Evolutionary conservation across 2,329 filamentous ascomycete genomes (phyloP), one percentile per base, ranked within the genome.

Genomic region (Cladosporium sp.): DNA sequence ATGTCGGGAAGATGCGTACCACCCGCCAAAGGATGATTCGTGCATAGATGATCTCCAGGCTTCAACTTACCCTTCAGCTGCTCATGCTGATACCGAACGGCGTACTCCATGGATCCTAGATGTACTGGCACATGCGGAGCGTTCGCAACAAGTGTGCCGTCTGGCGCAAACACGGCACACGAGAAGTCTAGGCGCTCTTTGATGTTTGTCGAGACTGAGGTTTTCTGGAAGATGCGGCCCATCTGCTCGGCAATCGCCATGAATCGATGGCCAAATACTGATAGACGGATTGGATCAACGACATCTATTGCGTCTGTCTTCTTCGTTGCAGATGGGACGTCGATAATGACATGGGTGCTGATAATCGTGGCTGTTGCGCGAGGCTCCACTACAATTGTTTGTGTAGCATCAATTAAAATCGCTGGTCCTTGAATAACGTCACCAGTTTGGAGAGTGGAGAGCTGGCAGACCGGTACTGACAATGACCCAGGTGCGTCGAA

Each of bases 201-300:
- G 60, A 78, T 77, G 47, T 75, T 78, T 7, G 78, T 81, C 0
- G 78, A 82, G 12, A 84, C 80, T 0, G 77, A 77, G 0, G 81
- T 84, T 63, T 81, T 80, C 54, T 84, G 81, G 9, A 84, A 69
- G 0, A 80, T 82, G 4, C 78, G 78, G 34, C 82, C 82, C 81
- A 84, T 84, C 61, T 84, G 82, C 60, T 84, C 82, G 0, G 82
- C 82, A 22, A 84, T 83, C 2, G 79, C 78, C 81, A 84, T 84
- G 72, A 84, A 84, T 0, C 82, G 74, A 63, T 84, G 80, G 0
- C 78, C 79, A 58, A 83, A 83, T 47, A 84, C 78, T 12, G 78
- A 82, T 2, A 84, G 74, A 22, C 78, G 73, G 43, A 84, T 82
- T 0, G 81, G 81, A 59, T 81, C 77, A 30, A 80, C 71, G 28